Percentiles rank a stretch among this genome's conserved stretches.
Evolutionary conservation across 345 rosid genomes (phyloP).

Genomic region (Rhizophora apiculata): DNA sequence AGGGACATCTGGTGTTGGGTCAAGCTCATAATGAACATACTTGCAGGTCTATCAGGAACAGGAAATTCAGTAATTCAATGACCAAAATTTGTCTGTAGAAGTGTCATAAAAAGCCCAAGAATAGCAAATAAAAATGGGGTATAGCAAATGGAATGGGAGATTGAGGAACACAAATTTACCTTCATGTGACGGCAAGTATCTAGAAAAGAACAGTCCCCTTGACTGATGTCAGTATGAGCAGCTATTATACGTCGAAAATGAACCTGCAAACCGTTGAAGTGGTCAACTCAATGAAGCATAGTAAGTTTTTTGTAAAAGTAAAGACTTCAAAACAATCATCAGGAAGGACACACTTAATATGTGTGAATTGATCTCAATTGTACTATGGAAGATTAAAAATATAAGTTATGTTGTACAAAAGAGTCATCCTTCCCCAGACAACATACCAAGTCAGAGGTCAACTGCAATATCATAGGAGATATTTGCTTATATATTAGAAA

Average conservation of each 20-base stretch:
- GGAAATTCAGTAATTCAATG: conserved; percentile 4
- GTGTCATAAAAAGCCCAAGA: conserved; percentile 8
- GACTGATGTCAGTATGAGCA: conserved; percentile 84
- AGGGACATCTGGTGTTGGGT: conserved; percentile 74
- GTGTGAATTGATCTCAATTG: not conserved
- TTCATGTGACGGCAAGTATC: conserved; percentile 99
- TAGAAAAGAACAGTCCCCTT: conserved; percentile 98
- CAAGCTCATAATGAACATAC: conserved; percentile 96
- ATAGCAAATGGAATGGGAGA: conserved; percentile 4
- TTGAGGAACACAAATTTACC: conserved; percentile 36
- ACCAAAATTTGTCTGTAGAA: not conserved
- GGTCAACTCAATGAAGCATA: not conserved
- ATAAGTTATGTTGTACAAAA: not conserved
- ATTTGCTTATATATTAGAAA: no score
- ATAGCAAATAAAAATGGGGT: not conserved
- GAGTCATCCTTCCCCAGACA: not conserved
- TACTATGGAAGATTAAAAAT: not conserved
- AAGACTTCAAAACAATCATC: not conserved
- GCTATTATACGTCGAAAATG: conserved; percentile 93
- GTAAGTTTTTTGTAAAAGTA: not conserved
- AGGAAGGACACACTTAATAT: not conserved
- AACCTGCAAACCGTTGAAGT: conserved; percentile 48
- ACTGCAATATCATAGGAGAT: no score
- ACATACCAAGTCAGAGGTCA: no score
- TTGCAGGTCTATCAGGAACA: conserved; percentile 72